phyloP scores from a whole-genome alignment of 2,329 filamentous ascomycete genomes.

The Xylariaceae sp. region DNA sequence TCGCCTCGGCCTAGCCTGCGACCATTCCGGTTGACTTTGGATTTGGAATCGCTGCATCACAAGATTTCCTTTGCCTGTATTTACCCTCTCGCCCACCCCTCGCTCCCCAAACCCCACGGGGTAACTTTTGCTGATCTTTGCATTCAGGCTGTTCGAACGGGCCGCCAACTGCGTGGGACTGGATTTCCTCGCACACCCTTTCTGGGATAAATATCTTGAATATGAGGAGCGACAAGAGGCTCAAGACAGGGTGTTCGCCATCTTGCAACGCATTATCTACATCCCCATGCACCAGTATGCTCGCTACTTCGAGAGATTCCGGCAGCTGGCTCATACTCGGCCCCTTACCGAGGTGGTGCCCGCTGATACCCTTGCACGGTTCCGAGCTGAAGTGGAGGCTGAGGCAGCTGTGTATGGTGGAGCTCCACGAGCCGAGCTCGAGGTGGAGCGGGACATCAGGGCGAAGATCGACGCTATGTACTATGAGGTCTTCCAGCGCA shows the following conservation, averaged over 20 bases:
- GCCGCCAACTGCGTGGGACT: constrained; percentile 79
- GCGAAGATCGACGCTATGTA: constrained; percentile 74
- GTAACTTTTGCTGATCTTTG: constrained; percentile 27
- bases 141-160: constrained; percentile 79
- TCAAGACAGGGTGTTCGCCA: constrained; percentile 76
- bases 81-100: constrained; percentile 47
- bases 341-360: constrained; percentile 70
- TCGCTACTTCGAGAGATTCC: constrained; percentile 88
- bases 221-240: constrained; percentile 89
- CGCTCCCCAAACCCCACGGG: constrained; percentile 21
- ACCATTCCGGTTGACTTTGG: constrained; percentile 34
- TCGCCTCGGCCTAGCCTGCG: constrained; percentile 34
- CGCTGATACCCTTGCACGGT: constrained; percentile 59
- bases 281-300: constrained; percentile 96
- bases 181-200: constrained; percentile 89
- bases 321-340: constrained; percentile 65
- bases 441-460: constrained; percentile 78
- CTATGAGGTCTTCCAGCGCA: constrained; percentile 72
- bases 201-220: constrained; percentile 99
- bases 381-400: constrained; percentile 66
- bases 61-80: constrained; percentile 55
- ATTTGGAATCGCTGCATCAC: constrained; percentile 48
- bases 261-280: constrained; percentile 75
- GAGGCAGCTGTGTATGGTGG: constrained; percentile 51
- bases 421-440: constrained; percentile 60